Conservation (phyloP, 2,329 filamentous ascomycete genomes). For the Ophiognomonia clavigignenti-juglandacearum region DNA sequence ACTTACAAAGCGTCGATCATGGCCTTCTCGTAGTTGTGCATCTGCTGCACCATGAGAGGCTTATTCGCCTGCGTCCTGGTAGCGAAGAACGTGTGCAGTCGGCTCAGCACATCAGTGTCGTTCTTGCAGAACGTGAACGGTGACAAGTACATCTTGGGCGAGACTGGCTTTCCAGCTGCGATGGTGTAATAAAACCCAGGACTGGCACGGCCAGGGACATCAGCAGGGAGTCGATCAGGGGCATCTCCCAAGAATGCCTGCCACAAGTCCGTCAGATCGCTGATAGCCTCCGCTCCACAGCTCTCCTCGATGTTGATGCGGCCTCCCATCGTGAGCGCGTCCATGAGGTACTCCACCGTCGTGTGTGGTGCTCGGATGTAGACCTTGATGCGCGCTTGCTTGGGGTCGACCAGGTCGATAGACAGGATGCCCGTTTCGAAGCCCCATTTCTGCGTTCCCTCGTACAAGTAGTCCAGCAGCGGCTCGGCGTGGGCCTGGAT, state of each 20-base stretch:
- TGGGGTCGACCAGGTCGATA: constrained; percentile 20
- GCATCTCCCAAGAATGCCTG: constrained; percentile 20
- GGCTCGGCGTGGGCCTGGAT: constrained; percentile 17
- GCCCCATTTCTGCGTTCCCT: constrained; percentile 18
- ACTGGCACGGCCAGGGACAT: constrained; percentile 18
- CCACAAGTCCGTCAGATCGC: constrained; percentile 21
- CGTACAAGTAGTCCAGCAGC: constrained; percentile 19
- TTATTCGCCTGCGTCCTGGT: constrained; percentile 13
- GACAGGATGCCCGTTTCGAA: constrained; percentile 22
- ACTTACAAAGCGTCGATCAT: constrained; percentile 18
- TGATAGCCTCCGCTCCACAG: constrained; percentile 15
- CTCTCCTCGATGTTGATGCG: constrained; percentile 10
- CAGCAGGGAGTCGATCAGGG: constrained; percentile 17
- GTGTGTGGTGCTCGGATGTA: constrained; percentile 20
- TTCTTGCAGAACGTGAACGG: constrained; percentile 21
- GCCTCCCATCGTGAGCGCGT: constrained; percentile 21
- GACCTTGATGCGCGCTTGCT: constrained; percentile 21
- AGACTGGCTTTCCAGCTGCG: constrained; percentile 18
- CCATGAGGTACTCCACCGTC: constrained; percentile 21
- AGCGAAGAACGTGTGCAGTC: constrained; percentile 19
- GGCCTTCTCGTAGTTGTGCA: constrained; percentile 20
- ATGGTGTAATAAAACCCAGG: constrained; percentile 23
- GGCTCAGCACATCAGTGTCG: constrained; percentile 19
- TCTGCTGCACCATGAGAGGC: constrained; percentile 13
- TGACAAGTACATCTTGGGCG: constrained; percentile 21